phyloP scores from a whole-genome alignment of 2,329 filamentous ascomycete genomes.

The Ascochyta koolunga region DNA sequence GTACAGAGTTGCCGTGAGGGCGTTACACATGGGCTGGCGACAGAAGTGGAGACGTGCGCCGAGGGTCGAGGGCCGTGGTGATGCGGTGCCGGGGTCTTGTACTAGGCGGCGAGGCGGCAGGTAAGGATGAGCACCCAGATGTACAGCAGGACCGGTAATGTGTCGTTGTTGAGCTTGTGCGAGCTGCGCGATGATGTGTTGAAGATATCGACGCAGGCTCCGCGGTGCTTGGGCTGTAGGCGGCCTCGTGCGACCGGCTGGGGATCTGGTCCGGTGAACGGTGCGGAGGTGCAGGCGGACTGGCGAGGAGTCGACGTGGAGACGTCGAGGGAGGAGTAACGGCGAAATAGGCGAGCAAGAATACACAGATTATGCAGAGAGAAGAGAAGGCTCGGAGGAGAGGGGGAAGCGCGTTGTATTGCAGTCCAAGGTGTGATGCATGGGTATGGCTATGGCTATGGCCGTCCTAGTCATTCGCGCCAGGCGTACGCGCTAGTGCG shows the following conservation, averaged over 20 bases:
- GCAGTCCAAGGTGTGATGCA: constrained; percentile 18
- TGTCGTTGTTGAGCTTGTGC: neutral
- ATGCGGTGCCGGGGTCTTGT: constrained; percentile 13
- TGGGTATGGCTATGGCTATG: constrained; percentile 14
- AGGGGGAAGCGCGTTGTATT: constrained; percentile 20
- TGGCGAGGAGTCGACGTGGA: constrained; percentile 9
- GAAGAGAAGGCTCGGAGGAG: constrained; percentile 11
- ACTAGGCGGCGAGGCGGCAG: constrained; percentile 8
- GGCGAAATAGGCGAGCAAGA: constrained; percentile 6
- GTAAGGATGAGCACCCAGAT: constrained; percentile 19
- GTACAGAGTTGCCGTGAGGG: constrained; percentile 46
- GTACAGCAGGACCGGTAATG: constrained; percentile 4
- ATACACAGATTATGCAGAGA: constrained; percentile 10
- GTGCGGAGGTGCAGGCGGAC: constrained; percentile 12
- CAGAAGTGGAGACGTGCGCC: constrained; percentile 1
- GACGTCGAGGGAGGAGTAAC: neutral
- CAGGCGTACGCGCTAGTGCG: constrained; percentile 6
- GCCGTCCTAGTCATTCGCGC: constrained; percentile 19
- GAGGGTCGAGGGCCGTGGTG: constrained; percentile 7
- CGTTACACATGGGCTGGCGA: constrained; percentile 47
- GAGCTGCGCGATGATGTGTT: neutral
- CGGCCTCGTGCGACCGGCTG: constrained; percentile 13
- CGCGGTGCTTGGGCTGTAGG: constrained; percentile 14
- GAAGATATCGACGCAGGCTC: neutral
- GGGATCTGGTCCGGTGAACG: constrained; percentile 11